Evolutionary conservation across 1,284 basidiomycete species (phyloP), one percentile per base, ranked within the genome.

Genomic region (Omphalotus olearius): DNA sequence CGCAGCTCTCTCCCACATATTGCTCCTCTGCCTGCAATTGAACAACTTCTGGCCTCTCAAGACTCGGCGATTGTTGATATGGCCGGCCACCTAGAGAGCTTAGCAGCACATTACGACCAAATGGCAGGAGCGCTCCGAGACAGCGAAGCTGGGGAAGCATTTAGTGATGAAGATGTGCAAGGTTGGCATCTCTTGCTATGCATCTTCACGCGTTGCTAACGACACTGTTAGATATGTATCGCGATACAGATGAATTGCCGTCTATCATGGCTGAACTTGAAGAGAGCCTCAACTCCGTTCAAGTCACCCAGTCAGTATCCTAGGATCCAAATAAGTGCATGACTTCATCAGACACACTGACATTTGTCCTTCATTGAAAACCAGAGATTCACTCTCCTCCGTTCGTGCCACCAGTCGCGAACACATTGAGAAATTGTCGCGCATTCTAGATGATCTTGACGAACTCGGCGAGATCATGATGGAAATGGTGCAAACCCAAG

Each of bases 391-490:
- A 47, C 64, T 88, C 23, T 54, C 66, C 3, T 60, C 70, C 4
- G 69, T 72, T 2, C 80, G 79, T 58, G 65, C 66, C 13, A 60
- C 62, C 10, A 66, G 71, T 17, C 69, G 76, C 51, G 69, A 71
- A 46, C 73, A 78, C 55, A 60, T 87, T 5, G 69, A 74, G 6
- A 69, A 72, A 37, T 75, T 84, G 20, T 62, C 66, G 18, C 65
- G 59, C 20, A 76, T 72, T 4, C 65, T 90, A n/a, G 72, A 79
- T 45, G 78, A 85, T 58, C 71, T 91, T 13, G 86, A 90, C 42
- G 82, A 85, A 58, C 73, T 91, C 3, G 87, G 83, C 1, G 80
- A 84, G 17, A 86, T 89, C 47, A 88, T 91, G 82, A 69, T 73
- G 0, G 82, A 85, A 47, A 89, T 91, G 84, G 66, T 91, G 4